These are phyloP conservation scores for Pseudocercospora pini-densiflorae DNA, from an alignment of 2,329 filamentous ascomycete species.

Conservation along the genomic window DNA sequence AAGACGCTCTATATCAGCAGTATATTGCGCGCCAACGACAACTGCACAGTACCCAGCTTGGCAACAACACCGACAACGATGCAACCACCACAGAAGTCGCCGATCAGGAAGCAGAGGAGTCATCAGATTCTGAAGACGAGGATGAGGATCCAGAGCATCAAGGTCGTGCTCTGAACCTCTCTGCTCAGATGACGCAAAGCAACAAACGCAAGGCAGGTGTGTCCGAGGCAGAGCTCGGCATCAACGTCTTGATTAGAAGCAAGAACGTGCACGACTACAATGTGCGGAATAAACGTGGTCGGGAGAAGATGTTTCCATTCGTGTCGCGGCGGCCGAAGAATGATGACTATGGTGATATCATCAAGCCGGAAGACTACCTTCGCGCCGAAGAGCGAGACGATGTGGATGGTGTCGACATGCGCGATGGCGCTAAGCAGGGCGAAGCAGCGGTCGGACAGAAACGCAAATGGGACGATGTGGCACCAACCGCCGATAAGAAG, in stretches of 20 bases:
- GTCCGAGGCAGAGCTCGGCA: slow-evolving; percentile 86
- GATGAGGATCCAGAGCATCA: slow-evolving; percentile 90
- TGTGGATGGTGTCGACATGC: slow-evolving; percentile 67
- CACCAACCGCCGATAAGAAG: slow-evolving; percentile 36
- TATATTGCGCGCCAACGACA: slow-evolving; percentile 89
- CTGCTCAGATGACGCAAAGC: slow-evolving; percentile 80
- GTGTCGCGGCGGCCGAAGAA: slow-evolving; percentile 76
- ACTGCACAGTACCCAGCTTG: slow-evolving; percentile 79
- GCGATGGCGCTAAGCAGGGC: slow-evolving; percentile 55
- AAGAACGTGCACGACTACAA: slow-evolving; percentile 95
- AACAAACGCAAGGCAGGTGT: slow-evolving; percentile 80
- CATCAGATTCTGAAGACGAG: slow-evolving; percentile 83
- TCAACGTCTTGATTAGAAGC: slow-evolving; percentile 81
- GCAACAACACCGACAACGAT: slow-evolving; percentile 68
- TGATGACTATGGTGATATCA: slow-evolving; percentile 93
- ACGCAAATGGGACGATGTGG: slow-evolving; percentile 84
- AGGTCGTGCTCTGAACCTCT: slow-evolving; percentile 87
- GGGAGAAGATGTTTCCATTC: slow-evolving; percentile 91
- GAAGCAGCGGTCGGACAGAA: slow-evolving; percentile 76
- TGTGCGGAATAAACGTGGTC: slow-evolving; percentile 85
- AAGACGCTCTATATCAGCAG: slow-evolving; percentile 84
- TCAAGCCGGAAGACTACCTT: slow-evolving; percentile 91
- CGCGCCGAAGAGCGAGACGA: slow-evolving; percentile 89
- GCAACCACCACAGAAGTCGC: slow-evolving; percentile 64
- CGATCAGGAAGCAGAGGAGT: slow-evolving; percentile 85